Conservation (phyloP, 2,329 filamentous ascomycete genomes). For the Helminthosporium solani region DNA sequence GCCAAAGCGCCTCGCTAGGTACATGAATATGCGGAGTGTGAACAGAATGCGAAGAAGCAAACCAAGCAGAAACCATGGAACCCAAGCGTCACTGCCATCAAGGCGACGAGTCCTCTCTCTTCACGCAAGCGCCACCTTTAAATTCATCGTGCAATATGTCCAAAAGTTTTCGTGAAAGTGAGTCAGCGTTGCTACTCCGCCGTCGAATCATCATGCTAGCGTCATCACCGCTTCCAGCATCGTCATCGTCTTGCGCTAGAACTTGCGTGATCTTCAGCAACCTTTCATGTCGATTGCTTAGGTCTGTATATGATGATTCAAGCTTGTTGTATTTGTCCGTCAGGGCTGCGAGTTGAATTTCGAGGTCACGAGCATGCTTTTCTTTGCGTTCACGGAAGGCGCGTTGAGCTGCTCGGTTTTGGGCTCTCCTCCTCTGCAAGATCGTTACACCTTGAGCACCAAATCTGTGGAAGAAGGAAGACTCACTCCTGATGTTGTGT, state of each 20-base stretch:
- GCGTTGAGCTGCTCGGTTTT: constrained; percentile 62
- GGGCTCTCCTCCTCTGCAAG: constrained; percentile 56
- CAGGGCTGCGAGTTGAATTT: constrained; percentile 56
- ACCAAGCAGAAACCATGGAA: neutral
- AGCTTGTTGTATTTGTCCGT: constrained; percentile 59
- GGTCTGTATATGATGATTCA: constrained; percentile 53
- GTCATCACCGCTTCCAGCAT: constrained; percentile 31
- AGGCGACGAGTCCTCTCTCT: constrained; percentile 20
- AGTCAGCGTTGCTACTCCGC: constrained; percentile 30
- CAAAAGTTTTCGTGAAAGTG: constrained; percentile 41
- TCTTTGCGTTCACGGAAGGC: constrained; percentile 65
- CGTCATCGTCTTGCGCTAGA: constrained; percentile 37
- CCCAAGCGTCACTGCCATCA: neutral
- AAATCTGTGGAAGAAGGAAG: neutral
- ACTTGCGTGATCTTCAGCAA: constrained; percentile 43
- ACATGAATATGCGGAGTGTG: constrained; percentile 11
- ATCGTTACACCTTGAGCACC: constrained; percentile 10
- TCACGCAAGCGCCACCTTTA: constrained; percentile 24
- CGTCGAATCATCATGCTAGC: constrained; percentile 21
- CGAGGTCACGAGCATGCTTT: constrained; percentile 65
- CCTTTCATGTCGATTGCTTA: constrained; percentile 43
- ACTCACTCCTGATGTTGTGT: constrained; percentile 44
- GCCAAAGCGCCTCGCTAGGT: constrained; percentile 16
- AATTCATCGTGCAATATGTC: constrained; percentile 43
- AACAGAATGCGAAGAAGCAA: constrained; percentile 16